Evolutionary conservation across 2,329 filamentous ascomycete genomes (phyloP).

Genomic region (Trichoderma polysporum): DNA sequence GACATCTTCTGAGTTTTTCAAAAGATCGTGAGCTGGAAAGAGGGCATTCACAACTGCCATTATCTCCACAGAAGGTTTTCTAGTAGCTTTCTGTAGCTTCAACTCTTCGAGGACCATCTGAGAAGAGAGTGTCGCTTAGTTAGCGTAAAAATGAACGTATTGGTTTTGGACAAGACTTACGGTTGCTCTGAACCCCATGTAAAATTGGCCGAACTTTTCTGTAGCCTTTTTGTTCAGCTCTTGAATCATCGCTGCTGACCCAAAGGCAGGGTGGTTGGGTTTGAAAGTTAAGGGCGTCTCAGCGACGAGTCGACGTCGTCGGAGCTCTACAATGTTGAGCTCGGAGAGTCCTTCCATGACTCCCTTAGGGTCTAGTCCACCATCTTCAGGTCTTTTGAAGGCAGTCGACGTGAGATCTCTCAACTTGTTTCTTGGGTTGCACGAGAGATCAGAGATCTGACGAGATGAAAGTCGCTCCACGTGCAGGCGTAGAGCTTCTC

Average conservation of each 20-base stretch:
- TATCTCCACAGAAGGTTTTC: slow-evolving; percentile 26
- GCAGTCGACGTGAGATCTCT: slow-evolving; percentile 27
- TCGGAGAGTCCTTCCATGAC: slow-evolving; percentile 35
- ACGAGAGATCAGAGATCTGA: slow-evolving; percentile 24
- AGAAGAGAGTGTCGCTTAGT: background rate
- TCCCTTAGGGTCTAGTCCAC: slow-evolving; percentile 29
- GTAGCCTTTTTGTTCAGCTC: slow-evolving; percentile 33
- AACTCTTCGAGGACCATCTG: slow-evolving; percentile 11
- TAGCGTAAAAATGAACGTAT: background rate
- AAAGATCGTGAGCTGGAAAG: slow-evolving; percentile 32
- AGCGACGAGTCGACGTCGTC: slow-evolving; percentile 32
- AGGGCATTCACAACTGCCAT: slow-evolving; percentile 40
- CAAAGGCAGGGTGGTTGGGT: slow-evolving; percentile 15
- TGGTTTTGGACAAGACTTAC: slow-evolving; percentile 27
- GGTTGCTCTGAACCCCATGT: slow-evolving; percentile 36
- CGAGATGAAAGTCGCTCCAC: slow-evolving; percentile 25
- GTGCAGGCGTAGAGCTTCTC: slow-evolving; percentile 24
- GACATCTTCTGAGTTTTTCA: slow-evolving; percentile 26
- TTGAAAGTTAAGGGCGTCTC: slow-evolving; percentile 26
- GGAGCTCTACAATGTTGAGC: slow-evolving; percentile 36
- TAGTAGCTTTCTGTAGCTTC: background rate
- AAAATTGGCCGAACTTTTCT: slow-evolving; percentile 32
- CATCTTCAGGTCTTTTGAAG: slow-evolving; percentile 31
- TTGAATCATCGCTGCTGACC: slow-evolving; percentile 28
- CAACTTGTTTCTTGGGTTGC: slow-evolving; percentile 33